phyloP scores from a whole-genome alignment of 495 filamentous ascomycete species.

The Penicillium cinerascens region DNA sequence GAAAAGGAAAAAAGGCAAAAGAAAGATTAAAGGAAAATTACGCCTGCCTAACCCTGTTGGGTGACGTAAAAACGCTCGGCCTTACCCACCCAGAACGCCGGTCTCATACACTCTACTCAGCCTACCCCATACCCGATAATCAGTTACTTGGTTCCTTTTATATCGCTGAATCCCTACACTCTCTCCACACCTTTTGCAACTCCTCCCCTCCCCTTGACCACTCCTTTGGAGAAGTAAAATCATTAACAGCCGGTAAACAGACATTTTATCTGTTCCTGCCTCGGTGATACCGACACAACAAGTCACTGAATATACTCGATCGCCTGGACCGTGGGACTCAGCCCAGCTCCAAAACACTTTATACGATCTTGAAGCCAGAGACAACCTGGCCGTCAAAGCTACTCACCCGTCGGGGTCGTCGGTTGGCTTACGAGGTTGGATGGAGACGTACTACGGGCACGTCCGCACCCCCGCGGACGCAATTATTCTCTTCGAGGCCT shows the following conservation, averaged over 20 bases:
- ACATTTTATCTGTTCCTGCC: not conserved
- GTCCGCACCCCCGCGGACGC: conserved; percentile 92
- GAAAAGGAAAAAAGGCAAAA: conserved; percentile 5
- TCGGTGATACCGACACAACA: not conserved
- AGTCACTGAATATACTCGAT: not conserved
- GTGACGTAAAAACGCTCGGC: conserved; percentile 33
- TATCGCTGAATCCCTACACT: conserved; percentile 17
- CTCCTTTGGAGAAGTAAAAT: not conserved
- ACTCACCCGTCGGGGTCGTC: conserved; percentile 25
- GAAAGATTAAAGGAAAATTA: conserved; percentile 9
- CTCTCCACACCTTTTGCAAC: conserved; percentile 10
- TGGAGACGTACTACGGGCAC: conserved; percentile 95
- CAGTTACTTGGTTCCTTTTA: conserved; percentile 25
- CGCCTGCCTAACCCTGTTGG: conserved; percentile 20
- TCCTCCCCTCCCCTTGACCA: conserved; percentile 5
- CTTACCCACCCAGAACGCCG: conserved; percentile 16
- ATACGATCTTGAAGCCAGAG: not conserved
- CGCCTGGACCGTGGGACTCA: not conserved
- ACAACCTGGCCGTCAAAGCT: conserved; percentile 28
- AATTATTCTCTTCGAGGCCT: conserved; percentile 96
- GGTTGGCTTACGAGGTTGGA: conserved; percentile 41
- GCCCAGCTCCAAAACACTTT: not conserved
- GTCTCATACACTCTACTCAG: conserved; percentile 15
- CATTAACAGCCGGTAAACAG: not conserved
- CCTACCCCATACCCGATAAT: conserved; percentile 30